These are phyloP conservation scores for Xerocomellus intermedius DNA, from an alignment of 768 basidiomycete genomes.

Conservation along the genomic window DNA sequence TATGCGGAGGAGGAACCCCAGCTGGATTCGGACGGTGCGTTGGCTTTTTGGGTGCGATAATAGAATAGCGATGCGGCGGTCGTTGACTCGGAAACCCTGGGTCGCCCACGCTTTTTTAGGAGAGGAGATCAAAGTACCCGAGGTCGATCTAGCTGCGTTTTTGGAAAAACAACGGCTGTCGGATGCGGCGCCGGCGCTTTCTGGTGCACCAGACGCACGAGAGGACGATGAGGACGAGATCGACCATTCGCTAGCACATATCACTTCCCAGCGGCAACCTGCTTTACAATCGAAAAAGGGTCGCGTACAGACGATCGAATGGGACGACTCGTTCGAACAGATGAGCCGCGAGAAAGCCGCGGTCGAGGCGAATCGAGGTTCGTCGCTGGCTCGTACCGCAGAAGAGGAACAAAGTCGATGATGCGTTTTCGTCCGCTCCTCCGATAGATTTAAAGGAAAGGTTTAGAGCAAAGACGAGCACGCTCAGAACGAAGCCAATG, in stretches of 20 bases:
- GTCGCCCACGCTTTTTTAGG: constrained; percentile 38
- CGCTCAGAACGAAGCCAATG: constrained; percentile 40
- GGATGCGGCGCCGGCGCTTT: constrained; percentile 27
- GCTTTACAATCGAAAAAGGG: constrained; percentile 51
- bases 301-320: constrained; percentile 59
- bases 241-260: constrained; percentile 55
- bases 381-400: constrained; percentile 6
- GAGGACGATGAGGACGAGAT: constrained; percentile 52
- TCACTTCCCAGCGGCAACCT: constrained; percentile 35
- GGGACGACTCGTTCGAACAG: constrained; percentile 65
- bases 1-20: constrained; percentile 71
- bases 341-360: constrained; percentile 67
- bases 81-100: not conserved
- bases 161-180: constrained; percentile 60
- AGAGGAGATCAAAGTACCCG: constrained; percentile 65
- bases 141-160: constrained; percentile 68
- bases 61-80: not conserved
- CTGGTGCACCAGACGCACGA: constrained; percentile 20
- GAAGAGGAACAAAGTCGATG: not conserved
- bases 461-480: constrained; percentile 55
- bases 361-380: constrained; percentile 77
- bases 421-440: not conserved
- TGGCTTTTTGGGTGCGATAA: no score
- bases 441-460: constrained; percentile 55
- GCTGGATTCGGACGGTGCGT: constrained; percentile 65